Base-by-base conservation (phyloP, 129 eudicot species). In the Rutidosis leptorrhynchoides region DNA sequence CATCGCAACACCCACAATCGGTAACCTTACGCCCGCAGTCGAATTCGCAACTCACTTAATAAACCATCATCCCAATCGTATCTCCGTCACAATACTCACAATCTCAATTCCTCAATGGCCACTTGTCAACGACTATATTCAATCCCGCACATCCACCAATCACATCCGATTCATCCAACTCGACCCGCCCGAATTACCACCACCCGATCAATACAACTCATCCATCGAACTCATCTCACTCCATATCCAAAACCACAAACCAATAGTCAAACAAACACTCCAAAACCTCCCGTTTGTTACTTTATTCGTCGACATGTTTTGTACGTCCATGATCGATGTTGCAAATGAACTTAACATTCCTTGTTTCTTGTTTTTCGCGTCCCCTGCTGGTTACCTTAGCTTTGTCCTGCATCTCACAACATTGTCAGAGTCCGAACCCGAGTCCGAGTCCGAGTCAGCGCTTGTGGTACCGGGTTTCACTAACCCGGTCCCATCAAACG, bases 291-390 rank as follows among this genome's bases (percentile, higher is more conserved):
- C 68, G 28, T 75, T 72, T 1, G 73, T 23, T 7, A 82, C 76
- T 1, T 2, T 81, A 5, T 63, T 81, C 33, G 16, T 81, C 10
- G 85, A 81, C 26, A 57, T 81, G 77, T 81, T 81, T 28, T 81
- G 82, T 52, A 81, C 77, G 26, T 67, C 76, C 14, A 77, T 77
- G 77, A 78, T 81, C 1, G 85, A 81, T 42, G 79, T 81, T 7
- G 85, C 80, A 10, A 64, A 72, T 23, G 76, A 77, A 54, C 65
- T 81, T 0, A 15, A 51, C 25, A 58, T 81, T 28, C 77, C 82
- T 29, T 72, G 76, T 26, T 77, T 77, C 65, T 30, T 77, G 15
- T 81, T 68, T 76, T 81, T 66, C 28, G 53, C 82, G 7, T 81
- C 83, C 22, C 72, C 80, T 0, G 80, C 83, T 2, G 77, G 80